Percentiles rank a stretch among this genome's conserved stretches.
Evolutionary conservation across 495 filamentous ascomycete genomes (phyloP).

Genomic region (Sabuloglossum arenarium): DNA sequence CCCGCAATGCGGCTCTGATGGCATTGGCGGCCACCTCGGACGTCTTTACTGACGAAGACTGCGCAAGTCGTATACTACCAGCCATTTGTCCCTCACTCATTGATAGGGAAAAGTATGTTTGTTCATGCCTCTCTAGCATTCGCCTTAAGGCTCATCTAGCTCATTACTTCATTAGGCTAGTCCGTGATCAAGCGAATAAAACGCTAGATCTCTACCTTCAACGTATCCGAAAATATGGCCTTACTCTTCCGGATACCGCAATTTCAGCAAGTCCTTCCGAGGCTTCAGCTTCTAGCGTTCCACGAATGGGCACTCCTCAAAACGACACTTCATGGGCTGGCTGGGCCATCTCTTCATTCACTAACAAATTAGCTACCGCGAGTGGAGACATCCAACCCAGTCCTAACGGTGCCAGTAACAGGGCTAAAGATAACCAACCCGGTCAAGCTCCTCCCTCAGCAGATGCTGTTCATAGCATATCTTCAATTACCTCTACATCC

Average conservation of each 20-base stretch:
- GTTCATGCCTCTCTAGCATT: background rate
- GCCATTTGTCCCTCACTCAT: slow-evolving; percentile 59
- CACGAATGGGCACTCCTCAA: slow-evolving; percentile 58
- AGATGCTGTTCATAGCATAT: background rate
- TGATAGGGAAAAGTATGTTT: slow-evolving; percentile 62
- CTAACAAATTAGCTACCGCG: slow-evolving; percentile 70
- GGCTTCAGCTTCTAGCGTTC: slow-evolving; percentile 18
- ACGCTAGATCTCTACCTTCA: slow-evolving; percentile 78
- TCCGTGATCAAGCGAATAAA: slow-evolving; percentile 81
- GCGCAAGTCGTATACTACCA: slow-evolving; percentile 62
- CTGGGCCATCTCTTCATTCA: slow-evolving; percentile 98
- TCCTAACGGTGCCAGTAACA: slow-evolving; percentile 14
- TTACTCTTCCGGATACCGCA: slow-evolving; percentile 59
- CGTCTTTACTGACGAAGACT: slow-evolving; percentile 76
- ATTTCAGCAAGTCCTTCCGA: slow-evolving; percentile 25
- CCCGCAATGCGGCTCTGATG: slow-evolving; percentile 69
- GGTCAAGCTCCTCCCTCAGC: slow-evolving; percentile 23
- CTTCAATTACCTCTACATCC: slow-evolving; percentile 26
- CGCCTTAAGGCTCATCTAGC: background rate
- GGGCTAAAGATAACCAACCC: slow-evolving; percentile 21
- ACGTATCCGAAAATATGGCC: slow-evolving; percentile 55
- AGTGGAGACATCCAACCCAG: slow-evolving; percentile 61
- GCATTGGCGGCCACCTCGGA: slow-evolving; percentile 71
- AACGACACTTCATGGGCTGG: slow-evolving; percentile 68
- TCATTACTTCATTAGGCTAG: slow-evolving; percentile 23